Evolutionary conservation across 176 grass and related monocot species (phyloP).

Genomic region (Zizania latifolia): DNA sequence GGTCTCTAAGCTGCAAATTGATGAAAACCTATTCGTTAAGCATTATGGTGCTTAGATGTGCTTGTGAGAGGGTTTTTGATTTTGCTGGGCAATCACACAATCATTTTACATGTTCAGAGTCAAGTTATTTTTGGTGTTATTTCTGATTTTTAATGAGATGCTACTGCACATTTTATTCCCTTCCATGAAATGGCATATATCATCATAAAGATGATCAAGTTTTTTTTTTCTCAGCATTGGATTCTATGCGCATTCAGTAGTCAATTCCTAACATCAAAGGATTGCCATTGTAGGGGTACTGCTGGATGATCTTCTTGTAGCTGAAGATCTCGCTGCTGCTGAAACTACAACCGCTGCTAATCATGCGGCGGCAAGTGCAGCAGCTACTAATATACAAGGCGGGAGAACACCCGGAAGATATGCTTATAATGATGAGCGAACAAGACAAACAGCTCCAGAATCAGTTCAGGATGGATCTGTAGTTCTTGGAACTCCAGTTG

Average conservation of each 20-base stretch:
- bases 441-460: slow-evolving; percentile 55
- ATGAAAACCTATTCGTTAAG: background rate
- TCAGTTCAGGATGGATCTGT: slow-evolving; percentile 68
- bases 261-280: background rate
- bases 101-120: background rate
- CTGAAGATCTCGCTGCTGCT: slow-evolving; percentile 93
- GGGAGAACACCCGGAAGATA: slow-evolving; percentile 63
- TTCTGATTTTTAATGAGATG: background rate
- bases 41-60: background rate
- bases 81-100: background rate
- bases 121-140: background rate
- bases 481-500: slow-evolving; percentile 89
- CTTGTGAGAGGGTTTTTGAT: background rate
- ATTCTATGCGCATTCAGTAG: slow-evolving; percentile 12
- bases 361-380: slow-evolving; percentile 77
- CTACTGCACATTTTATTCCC: background rate
- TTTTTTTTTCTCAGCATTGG: background rate
- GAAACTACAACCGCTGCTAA: slow-evolving; percentile 91
- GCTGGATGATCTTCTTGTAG: slow-evolving; percentile 95
- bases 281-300: slow-evolving; percentile 68
- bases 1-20: background rate
- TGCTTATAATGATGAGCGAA: slow-evolving; percentile 55
- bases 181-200: too few species aligned
- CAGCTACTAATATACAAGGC: slow-evolving; percentile 48
- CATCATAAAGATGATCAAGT: background rate